Percentiles rank a stretch among this genome's conserved stretches.
Conservation (phyloP, 345 rosid genomes). For the Leavenworthia alabamica region DNA sequence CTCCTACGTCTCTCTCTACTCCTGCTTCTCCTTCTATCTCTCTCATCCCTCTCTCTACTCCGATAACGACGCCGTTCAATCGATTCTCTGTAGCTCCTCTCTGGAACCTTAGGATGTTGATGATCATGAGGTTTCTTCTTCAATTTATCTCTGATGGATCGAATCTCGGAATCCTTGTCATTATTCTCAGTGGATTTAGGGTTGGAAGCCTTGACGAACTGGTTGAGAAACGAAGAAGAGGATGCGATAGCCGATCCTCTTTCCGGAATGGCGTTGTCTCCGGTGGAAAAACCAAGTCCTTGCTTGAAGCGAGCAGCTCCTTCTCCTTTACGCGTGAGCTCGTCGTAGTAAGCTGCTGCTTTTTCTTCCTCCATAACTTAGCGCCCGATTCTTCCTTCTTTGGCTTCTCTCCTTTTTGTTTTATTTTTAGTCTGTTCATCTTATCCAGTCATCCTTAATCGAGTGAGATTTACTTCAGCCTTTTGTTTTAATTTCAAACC, state of each 20-base stretch:
- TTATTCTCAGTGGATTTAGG: slow-evolving; percentile 45
- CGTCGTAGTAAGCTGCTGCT: slow-evolving; percentile 76
- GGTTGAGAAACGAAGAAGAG: slow-evolving; percentile 60
- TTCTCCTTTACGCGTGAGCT: slow-evolving; percentile 77
- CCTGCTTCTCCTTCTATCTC: no score
- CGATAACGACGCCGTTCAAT: slow-evolving; percentile 24
- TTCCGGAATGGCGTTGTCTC: slow-evolving; percentile 32
- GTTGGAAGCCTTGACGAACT: slow-evolving; percentile 69
- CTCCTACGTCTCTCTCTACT: no score
- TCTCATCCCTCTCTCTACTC: slow-evolving; percentile 34
- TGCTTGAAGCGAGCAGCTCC: slow-evolving; percentile 97
- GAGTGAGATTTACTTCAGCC: no score
- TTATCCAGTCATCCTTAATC: no score
- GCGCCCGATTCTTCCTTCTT: neutral
- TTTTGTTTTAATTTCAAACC: no score
- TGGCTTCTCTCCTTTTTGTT: no score
- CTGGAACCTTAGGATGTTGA: slow-evolving; percentile 28
- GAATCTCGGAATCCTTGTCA: slow-evolving; percentile 56
- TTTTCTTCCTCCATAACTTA: slow-evolving; percentile 62
- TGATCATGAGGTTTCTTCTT: slow-evolving; percentile 38
- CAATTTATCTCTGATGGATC: slow-evolving; percentile 60
- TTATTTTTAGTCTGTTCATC: neutral
- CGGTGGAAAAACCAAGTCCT: slow-evolving; percentile 82
- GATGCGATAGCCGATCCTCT: slow-evolving; percentile 48
- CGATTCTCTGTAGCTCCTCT: slow-evolving; percentile 24